Conservation (phyloP, 345 rosid species). For the Aquilaria yunnanensis region DNA sequence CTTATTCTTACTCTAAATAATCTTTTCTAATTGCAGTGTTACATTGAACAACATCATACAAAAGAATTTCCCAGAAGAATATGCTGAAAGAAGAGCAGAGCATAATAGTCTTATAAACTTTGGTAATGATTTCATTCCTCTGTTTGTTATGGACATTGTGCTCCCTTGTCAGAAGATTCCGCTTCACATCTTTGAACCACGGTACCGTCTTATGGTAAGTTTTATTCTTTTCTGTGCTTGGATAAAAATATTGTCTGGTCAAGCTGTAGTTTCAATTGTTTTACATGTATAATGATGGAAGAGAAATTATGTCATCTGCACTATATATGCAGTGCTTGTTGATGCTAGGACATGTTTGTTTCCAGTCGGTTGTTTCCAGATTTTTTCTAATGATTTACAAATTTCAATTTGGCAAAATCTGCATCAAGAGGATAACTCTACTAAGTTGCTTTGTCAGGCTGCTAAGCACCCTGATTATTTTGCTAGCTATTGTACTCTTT, state of each 20-base stretch:
- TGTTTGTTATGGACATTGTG: conserved; percentile 88
- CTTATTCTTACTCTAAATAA: conserved; percentile 6
- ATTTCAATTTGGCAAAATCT: no score
- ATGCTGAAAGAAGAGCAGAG: conserved; percentile 86
- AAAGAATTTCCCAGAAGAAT: conserved; percentile 82
- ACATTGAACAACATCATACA: conserved; percentile 82
- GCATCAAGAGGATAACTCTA: neutral
- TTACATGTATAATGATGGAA: neutral
- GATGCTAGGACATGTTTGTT: no score
- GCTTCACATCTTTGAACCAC: conserved; percentile 89
- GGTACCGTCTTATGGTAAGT: conserved; percentile 91
- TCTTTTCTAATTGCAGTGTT: conserved; percentile 45
- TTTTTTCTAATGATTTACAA: no score
- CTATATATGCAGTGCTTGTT: no score
- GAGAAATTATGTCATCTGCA: neutral
- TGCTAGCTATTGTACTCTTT: no score
- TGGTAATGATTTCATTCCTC: conserved; percentile 84
- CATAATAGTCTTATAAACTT: conserved; percentile 60
- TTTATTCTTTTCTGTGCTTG: conserved; percentile 9
- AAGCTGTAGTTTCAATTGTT: neutral
- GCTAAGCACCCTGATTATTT: no score
- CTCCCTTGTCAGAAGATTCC: conserved; percentile 88
- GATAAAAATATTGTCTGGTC: neutral
- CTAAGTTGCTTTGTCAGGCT: neutral
- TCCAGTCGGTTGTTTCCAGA: no score